Conservation (phyloP, 345 rosid genomes). For the Eucalyptus viminalis region DNA sequence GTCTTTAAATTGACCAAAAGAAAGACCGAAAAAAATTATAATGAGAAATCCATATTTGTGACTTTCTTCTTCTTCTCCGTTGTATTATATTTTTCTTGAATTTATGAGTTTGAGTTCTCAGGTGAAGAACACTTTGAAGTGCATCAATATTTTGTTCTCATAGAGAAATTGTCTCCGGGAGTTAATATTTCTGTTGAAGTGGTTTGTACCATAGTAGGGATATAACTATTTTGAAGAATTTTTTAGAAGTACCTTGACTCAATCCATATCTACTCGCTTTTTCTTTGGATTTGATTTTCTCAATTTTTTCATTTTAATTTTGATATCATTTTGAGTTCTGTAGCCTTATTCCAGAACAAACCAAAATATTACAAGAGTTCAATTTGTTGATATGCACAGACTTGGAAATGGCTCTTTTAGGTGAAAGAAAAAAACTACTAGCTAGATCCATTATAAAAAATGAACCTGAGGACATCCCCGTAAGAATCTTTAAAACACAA, state of each 20-base stretch:
- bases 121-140: too few relatives aligned
- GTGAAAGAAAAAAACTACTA: neutral
- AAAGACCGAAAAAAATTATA: neutral
- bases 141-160: too few relatives aligned
- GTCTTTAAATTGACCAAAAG: neutral
- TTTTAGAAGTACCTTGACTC: neutral
- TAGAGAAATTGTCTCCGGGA: too few relatives aligned
- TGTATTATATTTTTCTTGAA: too few relatives aligned
- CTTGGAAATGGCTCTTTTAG: neutral
- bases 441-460: neutral
- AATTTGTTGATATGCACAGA: neutral
- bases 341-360: neutral
- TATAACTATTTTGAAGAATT: neutral
- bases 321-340: neutral
- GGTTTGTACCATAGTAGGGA: neutral
- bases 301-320: too few relatives aligned
- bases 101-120: too few relatives aligned
- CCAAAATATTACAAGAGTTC: neutral
- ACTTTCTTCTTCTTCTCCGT: too few relatives aligned
- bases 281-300: neutral
- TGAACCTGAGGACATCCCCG: neutral
- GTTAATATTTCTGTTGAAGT: too few relatives aligned
- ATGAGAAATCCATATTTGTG: too few relatives aligned
- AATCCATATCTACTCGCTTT: neutral
- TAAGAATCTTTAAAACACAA: neutral